These are phyloP conservation scores for Apium graveolens DNA, from an alignment of 129 eudicot species.

Conservation along the genomic window DNA sequence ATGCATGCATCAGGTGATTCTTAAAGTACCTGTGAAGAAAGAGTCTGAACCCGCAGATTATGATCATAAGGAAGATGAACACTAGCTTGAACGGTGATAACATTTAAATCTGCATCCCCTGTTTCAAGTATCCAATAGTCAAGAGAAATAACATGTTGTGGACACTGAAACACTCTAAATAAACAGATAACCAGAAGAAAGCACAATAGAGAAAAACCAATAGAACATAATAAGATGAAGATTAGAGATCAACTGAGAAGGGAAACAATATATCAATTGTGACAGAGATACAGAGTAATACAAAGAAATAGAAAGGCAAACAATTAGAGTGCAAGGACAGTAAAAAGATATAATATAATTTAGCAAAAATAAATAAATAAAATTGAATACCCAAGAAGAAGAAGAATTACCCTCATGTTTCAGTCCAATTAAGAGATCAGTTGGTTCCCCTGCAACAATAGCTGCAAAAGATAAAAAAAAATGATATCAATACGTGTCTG, in stretches of 20 bases:
- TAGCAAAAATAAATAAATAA: no score
- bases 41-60: constrained; percentile 64
- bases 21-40: constrained; percentile 57
- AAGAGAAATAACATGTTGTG: constrained; percentile 12
- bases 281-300: neutral
- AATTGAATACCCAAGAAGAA: no score
- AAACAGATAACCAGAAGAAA: neutral
- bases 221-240: neutral
- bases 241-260: neutral
- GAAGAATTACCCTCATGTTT: constrained; percentile 69
- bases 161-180: neutral
- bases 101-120: constrained; percentile 59
- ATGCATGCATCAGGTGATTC: neutral
- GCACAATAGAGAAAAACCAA: neutral
- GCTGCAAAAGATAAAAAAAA: constrained; percentile 35
- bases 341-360: no score
- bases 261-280: neutral
- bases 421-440: constrained; percentile 70
- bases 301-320: neutral
- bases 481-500: neutral
- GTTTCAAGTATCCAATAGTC: constrained; percentile 17
- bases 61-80: constrained; percentile 77
- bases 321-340: neutral
- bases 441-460: constrained; percentile 75
- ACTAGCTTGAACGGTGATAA: constrained; percentile 68